Evolutionary conservation across 2,329 filamentous ascomycete species (phyloP), one percentile per base, ranked within the genome.

Genomic region (Trichoderma asperellum): DNA sequence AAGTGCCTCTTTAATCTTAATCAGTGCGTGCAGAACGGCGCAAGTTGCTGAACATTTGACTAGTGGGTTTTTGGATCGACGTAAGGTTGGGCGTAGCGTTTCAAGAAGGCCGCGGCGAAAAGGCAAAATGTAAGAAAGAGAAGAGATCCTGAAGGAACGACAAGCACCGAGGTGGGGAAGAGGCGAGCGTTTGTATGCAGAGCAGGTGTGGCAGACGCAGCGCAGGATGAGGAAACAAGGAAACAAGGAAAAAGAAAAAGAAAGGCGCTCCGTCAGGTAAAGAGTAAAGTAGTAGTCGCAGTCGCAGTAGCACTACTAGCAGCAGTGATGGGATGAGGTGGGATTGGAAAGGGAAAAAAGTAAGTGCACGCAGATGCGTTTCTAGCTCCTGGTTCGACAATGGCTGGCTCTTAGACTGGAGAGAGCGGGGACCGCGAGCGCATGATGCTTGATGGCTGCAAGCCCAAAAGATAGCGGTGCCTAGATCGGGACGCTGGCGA

Each of bases 1-100:
- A 27, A 37, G 64, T 37, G 64, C 64, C 64, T 67, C 55, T 67
- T 43, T 59, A 67, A 67, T 67, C 32, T 67, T 49, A 58, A 67
- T 43, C 55, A 27, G 49, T 56, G 61, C 34, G 49, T 56, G n/a
- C 32, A 32, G 29, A 37, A 67, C 40, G 64, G 37, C 55, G 64
- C 64, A 49, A 67, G 64, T 59, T 59, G 37, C 55, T 67, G 55
- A 43, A 37, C 55, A 67, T 37, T 37, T 59, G 40, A 56, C 64
- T 67, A 67, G 64, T 58, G 64, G 55, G 2, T 59, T 59, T 37
- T 52, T 37, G 27, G 53, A 24, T 47, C 29, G 52, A 37, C 59
- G 59, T 49, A 61, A 34, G 59, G 35, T 61, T 40, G 40, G 47
- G 40, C 24, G 60, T 35, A 37, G 64, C 43, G 64, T 67, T 67